A percentile compares a stretch with the other conserved stretches of the same genome.
Conservation (phyloP, 2,329 filamentous ascomycete species). For the Diplodia mutila region DNA sequence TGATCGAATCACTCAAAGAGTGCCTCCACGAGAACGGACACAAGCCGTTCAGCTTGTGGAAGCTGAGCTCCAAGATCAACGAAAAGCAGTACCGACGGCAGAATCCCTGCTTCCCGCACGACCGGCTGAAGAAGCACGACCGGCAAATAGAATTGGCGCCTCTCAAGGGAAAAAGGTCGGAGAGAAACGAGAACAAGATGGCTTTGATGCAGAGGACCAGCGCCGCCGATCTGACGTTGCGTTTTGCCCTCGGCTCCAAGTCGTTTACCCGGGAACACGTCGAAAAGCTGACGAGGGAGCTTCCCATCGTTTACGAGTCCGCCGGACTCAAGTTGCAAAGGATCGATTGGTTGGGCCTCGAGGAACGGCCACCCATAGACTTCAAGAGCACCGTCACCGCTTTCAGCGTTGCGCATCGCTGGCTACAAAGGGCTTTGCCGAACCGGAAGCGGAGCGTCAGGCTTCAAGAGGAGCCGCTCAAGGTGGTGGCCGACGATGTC, state of each 20-base stretch:
- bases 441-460: neutral
- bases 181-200: slow-evolving; percentile 25
- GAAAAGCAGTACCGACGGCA: slow-evolving; percentile 34
- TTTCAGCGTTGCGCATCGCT: neutral
- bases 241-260: slow-evolving; percentile 37
- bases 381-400: neutral
- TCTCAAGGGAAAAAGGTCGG: slow-evolving; percentile 29
- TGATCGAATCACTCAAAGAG: slow-evolving; percentile 38
- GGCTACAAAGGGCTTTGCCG: neutral
- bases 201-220: slow-evolving; percentile 29
- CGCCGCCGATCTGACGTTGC: slow-evolving; percentile 37
- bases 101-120: slow-evolving; percentile 37
- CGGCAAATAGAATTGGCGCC: slow-evolving; percentile 39
- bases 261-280: slow-evolving; percentile 37
- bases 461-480: neutral
- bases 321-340: slow-evolving; percentile 33
- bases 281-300: slow-evolving; percentile 34
- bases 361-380: neutral
- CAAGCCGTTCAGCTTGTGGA: slow-evolving; percentile 36
- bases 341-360: slow-evolving; percentile 38
- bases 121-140: slow-evolving; percentile 32
- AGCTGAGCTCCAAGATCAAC: slow-evolving; percentile 36
- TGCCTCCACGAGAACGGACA: slow-evolving; percentile 31
- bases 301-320: slow-evolving; percentile 37
- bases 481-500: neutral